phyloP scores from a whole-genome alignment of 1,139 yeast species.

The Magnusiomyces ingens region DNA sequence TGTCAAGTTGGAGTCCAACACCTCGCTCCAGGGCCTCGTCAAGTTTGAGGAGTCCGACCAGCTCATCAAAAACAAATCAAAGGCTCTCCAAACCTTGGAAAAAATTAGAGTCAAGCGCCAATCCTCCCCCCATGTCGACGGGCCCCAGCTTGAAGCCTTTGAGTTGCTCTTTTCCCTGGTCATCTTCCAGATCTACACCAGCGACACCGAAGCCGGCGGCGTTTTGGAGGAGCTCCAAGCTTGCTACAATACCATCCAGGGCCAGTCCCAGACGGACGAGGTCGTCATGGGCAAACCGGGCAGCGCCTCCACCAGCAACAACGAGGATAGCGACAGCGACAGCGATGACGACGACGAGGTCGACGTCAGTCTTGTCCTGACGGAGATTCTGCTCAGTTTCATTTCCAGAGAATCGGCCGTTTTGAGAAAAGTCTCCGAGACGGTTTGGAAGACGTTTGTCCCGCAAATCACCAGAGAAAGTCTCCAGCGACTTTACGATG shows the following conservation, averaged over 20 bases:
- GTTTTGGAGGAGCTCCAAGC: conserved; percentile 63
- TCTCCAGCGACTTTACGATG: conserved; percentile 55
- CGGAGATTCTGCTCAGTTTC: conserved; percentile 74
- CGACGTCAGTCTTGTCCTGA: conserved; percentile 53
- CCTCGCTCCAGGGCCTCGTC: conserved; percentile 19
- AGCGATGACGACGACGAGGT: conserved; percentile 31
- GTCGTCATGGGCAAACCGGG: background rate
- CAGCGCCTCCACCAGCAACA: background rate
- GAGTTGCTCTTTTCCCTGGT: conserved; percentile 76
- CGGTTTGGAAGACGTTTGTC: conserved; percentile 70
- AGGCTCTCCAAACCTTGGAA: conserved; percentile 46
- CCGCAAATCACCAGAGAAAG: conserved; percentile 44
- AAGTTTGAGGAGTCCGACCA: conserved; percentile 25
- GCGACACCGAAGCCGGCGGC: conserved; percentile 64
- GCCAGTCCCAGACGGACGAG: conserved; percentile 19
- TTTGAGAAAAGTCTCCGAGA: conserved; percentile 61
- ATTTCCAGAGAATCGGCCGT: conserved; percentile 65
- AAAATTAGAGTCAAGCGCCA: conserved; percentile 39
- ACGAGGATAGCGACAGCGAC: conserved; percentile 13
- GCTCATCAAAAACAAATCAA: conserved; percentile 39
- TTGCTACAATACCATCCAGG: conserved; percentile 31
- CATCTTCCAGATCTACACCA: conserved; percentile 68
- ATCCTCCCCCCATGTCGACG: conserved; percentile 37
- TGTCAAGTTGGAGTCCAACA: conserved; percentile 33
- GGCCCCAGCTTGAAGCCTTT: conserved; percentile 44